Base-by-base conservation (phyloP, 208 protist genomes). In the Strigomonas oncopelti region DNA sequence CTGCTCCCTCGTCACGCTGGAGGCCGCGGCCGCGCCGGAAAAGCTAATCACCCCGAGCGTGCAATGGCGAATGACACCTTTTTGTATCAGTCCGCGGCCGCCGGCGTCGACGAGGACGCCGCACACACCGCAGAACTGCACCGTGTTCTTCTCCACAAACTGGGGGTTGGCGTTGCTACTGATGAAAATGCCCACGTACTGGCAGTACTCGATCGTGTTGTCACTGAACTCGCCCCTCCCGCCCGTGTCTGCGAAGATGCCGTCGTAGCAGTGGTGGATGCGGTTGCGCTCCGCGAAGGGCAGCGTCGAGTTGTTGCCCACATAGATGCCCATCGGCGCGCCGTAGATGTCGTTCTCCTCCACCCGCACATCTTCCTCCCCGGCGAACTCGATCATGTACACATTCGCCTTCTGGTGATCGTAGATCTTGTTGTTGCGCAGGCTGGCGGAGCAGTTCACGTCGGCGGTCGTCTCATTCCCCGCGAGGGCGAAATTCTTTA, bases 201-300 rank as follows among this genome's bases (percentile, higher is more conserved):
- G 53, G 58, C 90, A 95, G 59, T 86, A 59, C 58, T 78, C 63
- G 42, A 95, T 86, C 31, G 59, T 70, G 69, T 95, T 95, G 25
- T 69, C 71, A 1, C 29, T 75, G 71, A 92, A 91, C 18, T 42
- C 55, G 46, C 90, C 87, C 13, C 24, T 46, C 28, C 84, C 87
- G 42, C 81, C 75, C 42, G 66, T 75, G 1, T 83, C 77, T 25
- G 79, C 59, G 48, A 67, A 81, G 38, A 93, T 67, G 60, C 90
- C 90, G 65, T 95, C 90, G 42, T 79, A 42, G 74, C 81, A 92
- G 65, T 87, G 71, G 66, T 83, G 73, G 54, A 95, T 81, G 18
- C 72, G 58, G 63, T 95, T 95, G 18, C 74, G 61, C 20, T 72
- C 52, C 48, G 84, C 77, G n/a, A 60, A 61, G 22, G 65, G 28